These are phyloP conservation scores for Melastoma malabathricum DNA, from an alignment of 345 rosid genomes.

Conservation along the genomic window DNA sequence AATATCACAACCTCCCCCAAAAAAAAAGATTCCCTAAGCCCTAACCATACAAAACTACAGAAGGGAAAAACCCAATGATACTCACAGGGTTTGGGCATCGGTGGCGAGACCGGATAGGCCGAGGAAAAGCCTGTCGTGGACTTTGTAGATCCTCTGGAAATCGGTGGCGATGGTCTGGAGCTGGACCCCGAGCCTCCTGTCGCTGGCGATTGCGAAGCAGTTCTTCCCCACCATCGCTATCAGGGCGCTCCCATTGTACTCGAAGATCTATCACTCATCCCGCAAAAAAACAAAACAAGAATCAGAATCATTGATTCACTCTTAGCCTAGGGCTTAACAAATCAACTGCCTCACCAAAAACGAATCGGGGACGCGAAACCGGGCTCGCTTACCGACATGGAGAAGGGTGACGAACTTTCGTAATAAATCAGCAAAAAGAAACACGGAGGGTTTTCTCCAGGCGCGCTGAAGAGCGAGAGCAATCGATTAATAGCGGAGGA, in stretches of 20 bases:
- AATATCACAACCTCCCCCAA: background rate
- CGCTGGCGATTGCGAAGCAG: conserved; percentile 97
- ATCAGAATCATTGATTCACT: too few relatives aligned
- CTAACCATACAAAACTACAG: background rate
- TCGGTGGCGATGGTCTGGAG: conserved; percentile 94
- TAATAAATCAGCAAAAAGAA: background rate
- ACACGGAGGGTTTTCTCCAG: conserved; percentile 5
- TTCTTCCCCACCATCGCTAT: conserved; percentile 99
- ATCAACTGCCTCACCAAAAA: too few relatives aligned
- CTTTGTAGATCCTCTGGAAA: conserved; percentile 67
- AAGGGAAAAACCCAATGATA: background rate
- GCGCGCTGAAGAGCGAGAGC: background rate
- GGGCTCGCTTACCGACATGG: conserved; percentile 6
- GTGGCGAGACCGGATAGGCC: conserved; percentile 95
- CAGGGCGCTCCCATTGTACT: conserved; percentile 97
- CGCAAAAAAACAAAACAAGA: background rate
- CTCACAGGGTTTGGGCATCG: conserved; percentile 83
- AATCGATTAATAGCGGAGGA: conserved; percentile 9
- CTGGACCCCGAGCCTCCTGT: conserved; percentile 84
- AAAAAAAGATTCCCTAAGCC: background rate
- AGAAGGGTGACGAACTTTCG: background rate
- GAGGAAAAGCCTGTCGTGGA: conserved; percentile 75
- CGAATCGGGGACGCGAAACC: too few relatives aligned
- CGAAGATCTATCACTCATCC: conserved; percentile 47
- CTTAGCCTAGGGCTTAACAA: too few relatives aligned